Evolutionary conservation across 192 early-diverging fungal species (phyloP), one percentile per base, ranked within the genome.

Genomic region (Coemansia sp.): DNA sequence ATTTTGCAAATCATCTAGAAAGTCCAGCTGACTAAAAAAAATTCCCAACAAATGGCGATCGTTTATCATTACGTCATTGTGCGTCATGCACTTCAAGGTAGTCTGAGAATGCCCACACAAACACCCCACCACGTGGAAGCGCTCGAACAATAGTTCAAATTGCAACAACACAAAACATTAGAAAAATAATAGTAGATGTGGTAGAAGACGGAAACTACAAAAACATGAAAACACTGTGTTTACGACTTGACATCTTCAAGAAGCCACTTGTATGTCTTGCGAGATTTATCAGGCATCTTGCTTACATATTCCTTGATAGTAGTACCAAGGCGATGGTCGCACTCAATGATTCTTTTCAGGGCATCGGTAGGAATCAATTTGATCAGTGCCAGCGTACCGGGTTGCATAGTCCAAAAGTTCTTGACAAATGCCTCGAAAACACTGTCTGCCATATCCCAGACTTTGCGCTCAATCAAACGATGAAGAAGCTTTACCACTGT

Each of bases 391-490:
- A 80, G 62, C 18, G 72, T 68, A 32, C 71, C 77, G 0, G 77
- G 77, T 31, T 55, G 62, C 64, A 80, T 56, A 7, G 24, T 49
- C 1, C 28, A 16, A 54, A 73, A 70, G 54, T 67, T 64, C 5
- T 41, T 38, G 7, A 64, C 61, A 56, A 80, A 70, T 21, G 59
- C 61, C 24, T 66, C 10, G 1, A 58, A 21, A 61, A 80, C 56
- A 8, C 10, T 5, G 3, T 57, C 65, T 18, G 54, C 53, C 72
- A 73, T 64, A 10, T 68, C 47, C 78, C 78, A 81, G 41, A 74
- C 72, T 38, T 68, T 58, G 31, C 73, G 73, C 68, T 69, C 73
- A 49, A 76, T 64, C 27, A 76, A 49, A 14, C 59, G 65, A 9
- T 54, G 47, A 27, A 74, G 50, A 18, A 74, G 62, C 6, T 30